These are phyloP conservation scores for Astragalus membranaceus DNA, from an alignment of 306 rosid species.

Conservation along the genomic window DNA sequence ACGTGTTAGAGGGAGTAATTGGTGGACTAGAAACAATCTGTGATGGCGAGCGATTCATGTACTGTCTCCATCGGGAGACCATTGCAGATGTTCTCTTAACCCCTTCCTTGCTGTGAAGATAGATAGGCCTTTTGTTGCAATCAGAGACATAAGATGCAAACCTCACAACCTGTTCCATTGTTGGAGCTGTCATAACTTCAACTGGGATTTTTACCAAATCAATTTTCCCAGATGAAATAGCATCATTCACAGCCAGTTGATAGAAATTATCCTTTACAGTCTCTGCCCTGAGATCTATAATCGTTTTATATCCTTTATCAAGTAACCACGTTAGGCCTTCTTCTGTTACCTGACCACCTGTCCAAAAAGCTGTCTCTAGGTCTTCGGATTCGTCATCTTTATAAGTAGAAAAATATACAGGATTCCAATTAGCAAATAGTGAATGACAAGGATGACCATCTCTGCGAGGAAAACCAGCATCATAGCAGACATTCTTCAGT, in stretches of 20 bases:
- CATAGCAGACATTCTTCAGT: slow-evolving; percentile 92
- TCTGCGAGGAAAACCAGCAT: slow-evolving; percentile 70
- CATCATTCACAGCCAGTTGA: slow-evolving; percentile 45
- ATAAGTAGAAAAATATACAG: slow-evolving; percentile 49
- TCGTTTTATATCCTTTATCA: slow-evolving; percentile 68
- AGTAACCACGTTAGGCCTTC: slow-evolving; percentile 87
- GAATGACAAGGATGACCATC: slow-evolving; percentile 68
- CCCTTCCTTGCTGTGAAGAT: slow-evolving; percentile 97
- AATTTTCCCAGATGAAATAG: slow-evolving; percentile 61
- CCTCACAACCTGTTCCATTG: slow-evolving; percentile 79
- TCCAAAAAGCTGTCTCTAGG: slow-evolving; percentile 73
- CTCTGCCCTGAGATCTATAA: slow-evolving; percentile 88
- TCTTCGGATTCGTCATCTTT: slow-evolving; percentile 48
- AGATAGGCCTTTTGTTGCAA: slow-evolving; percentile 58
- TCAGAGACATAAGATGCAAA: slow-evolving; percentile 75
- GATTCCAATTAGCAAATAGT: slow-evolving; percentile 80
- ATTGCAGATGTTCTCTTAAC: slow-evolving; percentile 79
- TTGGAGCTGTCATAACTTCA: slow-evolving; percentile 78
- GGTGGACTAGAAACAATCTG: slow-evolving; percentile 40
- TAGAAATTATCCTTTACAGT: slow-evolving; percentile 60
- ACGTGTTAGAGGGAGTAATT: slow-evolving; percentile 25
- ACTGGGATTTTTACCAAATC: slow-evolving; percentile 80
- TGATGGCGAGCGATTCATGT: slow-evolving; percentile 42
- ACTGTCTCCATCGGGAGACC: slow-evolving; percentile 95
- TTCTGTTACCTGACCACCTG: slow-evolving; percentile 94